phyloP scores from a whole-genome alignment of 495 filamentous ascomycete species.

The Neurospora pannonica region DNA sequence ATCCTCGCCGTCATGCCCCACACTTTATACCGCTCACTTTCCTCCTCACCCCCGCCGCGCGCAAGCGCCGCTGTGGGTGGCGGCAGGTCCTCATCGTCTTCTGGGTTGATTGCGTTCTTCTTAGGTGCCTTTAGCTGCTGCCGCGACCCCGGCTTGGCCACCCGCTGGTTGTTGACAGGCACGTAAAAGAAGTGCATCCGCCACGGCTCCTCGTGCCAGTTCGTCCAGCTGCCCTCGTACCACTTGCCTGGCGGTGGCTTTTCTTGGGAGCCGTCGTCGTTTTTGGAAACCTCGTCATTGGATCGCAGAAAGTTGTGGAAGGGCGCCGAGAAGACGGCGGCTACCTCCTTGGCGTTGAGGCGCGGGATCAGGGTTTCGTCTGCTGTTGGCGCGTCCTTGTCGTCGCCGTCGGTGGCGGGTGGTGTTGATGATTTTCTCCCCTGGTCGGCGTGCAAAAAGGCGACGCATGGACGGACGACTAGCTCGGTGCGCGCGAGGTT shows the following conservation, averaged over 20 bases:
- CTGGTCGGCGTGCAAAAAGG: slow-evolving; percentile 60
- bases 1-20: slow-evolving; percentile 92
- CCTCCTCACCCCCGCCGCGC: slow-evolving; percentile 24
- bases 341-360: slow-evolving; percentile 78
- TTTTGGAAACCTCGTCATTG: slow-evolving; percentile 34
- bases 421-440: too few species aligned
- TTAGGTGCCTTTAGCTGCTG: neutral
- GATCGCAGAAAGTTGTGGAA: slow-evolving; percentile 60
- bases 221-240: slow-evolving; percentile 59
- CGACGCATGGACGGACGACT: slow-evolving; percentile 77
- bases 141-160: slow-evolving; percentile 43
- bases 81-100: slow-evolving; percentile 2
- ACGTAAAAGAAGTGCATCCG: slow-evolving; percentile 87
- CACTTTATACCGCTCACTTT: slow-evolving; percentile 57
- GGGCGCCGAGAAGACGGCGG: slow-evolving; percentile 79
- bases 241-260: slow-evolving; percentile 48
- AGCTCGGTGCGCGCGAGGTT: slow-evolving; percentile 74
- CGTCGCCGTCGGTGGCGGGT: too few species aligned
- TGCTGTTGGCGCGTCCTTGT: slow-evolving; percentile 25
- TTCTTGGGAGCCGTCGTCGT: slow-evolving; percentile 9
- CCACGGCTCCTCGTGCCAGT: slow-evolving; percentile 55
- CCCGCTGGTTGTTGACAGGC: slow-evolving; percentile 51
- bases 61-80: slow-evolving; percentile 13
- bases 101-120: neutral
- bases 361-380: slow-evolving; percentile 67